phyloP scores from a whole-genome alignment of 164 flowering plant genomes.

The Berberis thunbergii region DNA sequence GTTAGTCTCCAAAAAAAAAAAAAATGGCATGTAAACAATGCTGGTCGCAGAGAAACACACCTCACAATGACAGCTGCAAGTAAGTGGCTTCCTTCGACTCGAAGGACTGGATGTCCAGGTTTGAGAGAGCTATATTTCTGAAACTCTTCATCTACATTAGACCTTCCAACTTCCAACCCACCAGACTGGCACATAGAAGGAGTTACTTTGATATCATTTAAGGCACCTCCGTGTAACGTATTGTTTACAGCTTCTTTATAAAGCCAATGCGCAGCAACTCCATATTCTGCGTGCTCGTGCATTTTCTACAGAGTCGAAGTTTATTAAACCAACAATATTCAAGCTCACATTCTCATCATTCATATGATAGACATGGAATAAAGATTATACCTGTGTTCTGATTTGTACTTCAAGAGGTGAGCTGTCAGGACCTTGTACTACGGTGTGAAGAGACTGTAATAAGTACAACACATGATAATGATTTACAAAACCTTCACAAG shows the following conservation, averaged over 20 bases:
- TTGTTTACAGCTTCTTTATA: slow-evolving; percentile 71
- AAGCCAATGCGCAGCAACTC: slow-evolving; percentile 98
- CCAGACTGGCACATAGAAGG: slow-evolving; percentile 30
- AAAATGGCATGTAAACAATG: not conserved
- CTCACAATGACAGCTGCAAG: slow-evolving; percentile 86
- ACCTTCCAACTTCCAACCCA: slow-evolving; percentile 30
- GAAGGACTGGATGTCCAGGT: slow-evolving; percentile 84
- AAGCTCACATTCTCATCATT: not conserved
- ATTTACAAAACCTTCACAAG: not conserved
- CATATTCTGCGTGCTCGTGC: slow-evolving; percentile 97
- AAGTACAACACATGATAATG: not conserved
- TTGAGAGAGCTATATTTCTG: slow-evolving; percentile 49
- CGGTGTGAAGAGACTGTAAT: slow-evolving; percentile 90
- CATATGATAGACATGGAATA: slow-evolving; percentile 2
- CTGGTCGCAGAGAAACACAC: slow-evolving; percentile 18
- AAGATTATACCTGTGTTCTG: slow-evolving; percentile 73
- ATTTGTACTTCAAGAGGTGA: slow-evolving; percentile 93
- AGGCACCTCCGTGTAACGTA: slow-evolving; percentile 17
- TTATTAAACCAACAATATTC: not conserved
- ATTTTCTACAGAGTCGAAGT: slow-evolving; percentile 42
- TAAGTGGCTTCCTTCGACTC: slow-evolving; percentile 85
- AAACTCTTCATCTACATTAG: slow-evolving; percentile 28
- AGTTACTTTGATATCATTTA: slow-evolving; percentile 26
- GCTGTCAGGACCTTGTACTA: slow-evolving; percentile 78
- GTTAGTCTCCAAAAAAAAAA: slow-evolving; percentile 1